Evolutionary conservation across 495 filamentous ascomycete species (phyloP).

Genomic region (Astrothelium macrocarpum): DNA sequence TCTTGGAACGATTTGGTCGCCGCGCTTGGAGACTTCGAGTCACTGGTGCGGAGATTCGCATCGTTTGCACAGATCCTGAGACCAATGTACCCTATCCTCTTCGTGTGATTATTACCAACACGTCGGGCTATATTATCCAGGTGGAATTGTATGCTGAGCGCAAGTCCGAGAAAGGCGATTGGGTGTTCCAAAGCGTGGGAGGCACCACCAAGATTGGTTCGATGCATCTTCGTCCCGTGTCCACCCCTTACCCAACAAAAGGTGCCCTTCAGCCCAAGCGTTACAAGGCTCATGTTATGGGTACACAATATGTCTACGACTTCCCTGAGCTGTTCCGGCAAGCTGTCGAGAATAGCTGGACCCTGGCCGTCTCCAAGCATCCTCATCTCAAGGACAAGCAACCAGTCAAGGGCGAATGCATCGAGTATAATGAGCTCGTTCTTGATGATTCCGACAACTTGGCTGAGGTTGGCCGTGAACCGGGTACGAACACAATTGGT

Average conservation of each 20-base stretch:
- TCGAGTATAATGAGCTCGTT: constrained; percentile 89
- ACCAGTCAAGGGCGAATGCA: constrained; percentile 79
- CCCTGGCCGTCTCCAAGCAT: constrained; percentile 57
- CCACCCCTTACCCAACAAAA: constrained; percentile 92
- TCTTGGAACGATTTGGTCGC: constrained; percentile 91
- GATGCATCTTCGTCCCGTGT: constrained; percentile 87
- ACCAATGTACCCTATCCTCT: constrained; percentile 86
- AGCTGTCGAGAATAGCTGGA: constrained; percentile 94
- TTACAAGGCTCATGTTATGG: constrained; percentile 98
- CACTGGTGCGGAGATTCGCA: constrained; percentile 94
- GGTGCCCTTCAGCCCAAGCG: constrained; percentile 98
- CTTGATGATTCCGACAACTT: constrained; percentile 89
- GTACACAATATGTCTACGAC: constrained; percentile 98
- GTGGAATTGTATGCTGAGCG: constrained; percentile 96
- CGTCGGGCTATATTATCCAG: constrained; percentile 96
- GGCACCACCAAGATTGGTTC: constrained; percentile 88
- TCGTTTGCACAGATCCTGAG: constrained; percentile 82
- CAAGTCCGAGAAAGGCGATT: constrained; percentile 93
- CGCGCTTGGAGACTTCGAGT: constrained; percentile 94
- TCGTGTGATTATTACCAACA: constrained; percentile 95
- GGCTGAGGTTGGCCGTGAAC: constrained; percentile 84
- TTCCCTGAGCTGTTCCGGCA: constrained; percentile 99
- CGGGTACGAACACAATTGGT: constrained; percentile 88
- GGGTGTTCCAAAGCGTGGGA: constrained; percentile 96
- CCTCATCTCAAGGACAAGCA: constrained; percentile 66